phyloP scores from a whole-genome alignment of 306 rosid genomes.

The Cucumis hystrix region DNA sequence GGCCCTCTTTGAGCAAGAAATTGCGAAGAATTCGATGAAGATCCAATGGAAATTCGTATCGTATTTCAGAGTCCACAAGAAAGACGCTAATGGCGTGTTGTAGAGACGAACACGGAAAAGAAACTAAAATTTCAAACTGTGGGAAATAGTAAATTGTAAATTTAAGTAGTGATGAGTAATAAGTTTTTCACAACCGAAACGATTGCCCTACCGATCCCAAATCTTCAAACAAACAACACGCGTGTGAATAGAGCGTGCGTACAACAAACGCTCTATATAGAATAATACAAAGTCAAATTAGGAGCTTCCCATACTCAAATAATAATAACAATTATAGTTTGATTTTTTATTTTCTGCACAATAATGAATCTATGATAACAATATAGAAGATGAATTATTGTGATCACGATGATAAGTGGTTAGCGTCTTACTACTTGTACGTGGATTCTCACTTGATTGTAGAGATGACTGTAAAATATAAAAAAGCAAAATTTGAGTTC shows the following conservation, averaged over 20 bases:
- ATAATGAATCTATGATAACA: no score
- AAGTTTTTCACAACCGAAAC: not conserved
- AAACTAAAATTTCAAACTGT: not conserved
- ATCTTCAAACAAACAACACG: not conserved
- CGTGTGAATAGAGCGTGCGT: not conserved
- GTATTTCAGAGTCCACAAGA: not conserved
- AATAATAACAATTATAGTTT: no score
- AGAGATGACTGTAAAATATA: no score
- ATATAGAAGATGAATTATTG: no score
- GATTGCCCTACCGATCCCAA: not conserved
- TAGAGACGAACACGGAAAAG: not conserved
- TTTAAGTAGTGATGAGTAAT: not conserved
- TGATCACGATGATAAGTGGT: no score
- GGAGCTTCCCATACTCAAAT: no score
- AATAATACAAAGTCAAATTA: no score
- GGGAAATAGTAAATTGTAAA: not conserved
- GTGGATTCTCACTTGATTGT: no score
- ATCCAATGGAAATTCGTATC: not conserved
- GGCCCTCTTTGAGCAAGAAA: not conserved
- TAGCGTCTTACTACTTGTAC: no score
- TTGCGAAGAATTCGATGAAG: not conserved
- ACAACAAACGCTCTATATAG: not conserved
- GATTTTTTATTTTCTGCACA: no score
- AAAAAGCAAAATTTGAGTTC: no score
- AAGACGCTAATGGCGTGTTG: not conserved